phyloP scores from a whole-genome alignment of 768 basidiomycete genomes.

The Boletus insuetus region DNA sequence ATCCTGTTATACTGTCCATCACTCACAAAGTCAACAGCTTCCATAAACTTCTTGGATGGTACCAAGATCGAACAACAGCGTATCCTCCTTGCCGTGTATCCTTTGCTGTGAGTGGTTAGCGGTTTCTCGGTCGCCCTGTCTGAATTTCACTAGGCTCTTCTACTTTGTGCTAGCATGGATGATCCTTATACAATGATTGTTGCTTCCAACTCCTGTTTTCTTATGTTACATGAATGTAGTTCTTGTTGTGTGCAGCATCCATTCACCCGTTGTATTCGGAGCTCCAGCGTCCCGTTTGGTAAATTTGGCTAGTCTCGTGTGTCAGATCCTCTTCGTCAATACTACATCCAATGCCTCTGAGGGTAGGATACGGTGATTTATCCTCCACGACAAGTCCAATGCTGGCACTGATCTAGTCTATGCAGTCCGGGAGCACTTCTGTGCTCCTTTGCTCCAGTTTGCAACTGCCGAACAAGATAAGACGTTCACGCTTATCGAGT shows the following conservation, averaged over 20 bases:
- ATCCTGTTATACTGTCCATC: neutral
- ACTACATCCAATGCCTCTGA: slow-evolving; percentile 24
- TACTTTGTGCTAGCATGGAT: slow-evolving; percentile 97
- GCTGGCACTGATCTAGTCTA: slow-evolving; percentile 6
- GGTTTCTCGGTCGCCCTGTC: neutral
- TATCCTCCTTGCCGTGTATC: slow-evolving; percentile 91
- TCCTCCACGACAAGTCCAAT: neutral
- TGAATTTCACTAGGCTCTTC: slow-evolving; percentile 57
- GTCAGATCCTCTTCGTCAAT: neutral
- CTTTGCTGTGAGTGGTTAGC: slow-evolving; percentile 66
- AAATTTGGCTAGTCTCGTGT: neutral
- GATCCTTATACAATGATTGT: slow-evolving; percentile 80
- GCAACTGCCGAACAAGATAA: slow-evolving; percentile 62
- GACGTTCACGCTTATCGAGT: slow-evolving; percentile 84
- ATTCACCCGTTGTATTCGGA: neutral
- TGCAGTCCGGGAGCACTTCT: slow-evolving; percentile 85
- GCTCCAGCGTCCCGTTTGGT: neutral
- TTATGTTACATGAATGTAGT: slow-evolving; percentile 15
- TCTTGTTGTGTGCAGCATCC: slow-evolving; percentile 1
- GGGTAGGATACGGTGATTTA: slow-evolving; percentile 32
- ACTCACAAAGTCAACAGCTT: slow-evolving; percentile 48
- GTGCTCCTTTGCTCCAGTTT: slow-evolving; percentile 87
- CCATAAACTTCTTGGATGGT: slow-evolving; percentile 93
- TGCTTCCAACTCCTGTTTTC: neutral
- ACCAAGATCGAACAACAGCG: slow-evolving; percentile 91